Base-by-base conservation (phyloP, 2,329 filamentous ascomycete species). In the Hypomyces perniciosus region DNA sequence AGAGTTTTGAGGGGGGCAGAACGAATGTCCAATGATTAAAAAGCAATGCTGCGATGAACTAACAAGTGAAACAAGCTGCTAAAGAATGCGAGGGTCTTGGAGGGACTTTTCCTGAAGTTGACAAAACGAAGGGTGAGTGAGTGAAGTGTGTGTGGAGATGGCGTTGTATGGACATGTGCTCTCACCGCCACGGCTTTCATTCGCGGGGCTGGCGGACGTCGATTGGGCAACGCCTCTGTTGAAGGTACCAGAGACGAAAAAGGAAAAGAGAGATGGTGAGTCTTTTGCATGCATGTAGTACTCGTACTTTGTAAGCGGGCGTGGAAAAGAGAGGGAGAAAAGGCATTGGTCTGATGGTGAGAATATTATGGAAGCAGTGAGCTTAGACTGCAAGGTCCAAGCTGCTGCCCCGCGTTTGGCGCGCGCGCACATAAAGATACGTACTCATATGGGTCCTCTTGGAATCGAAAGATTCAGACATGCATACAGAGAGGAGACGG, bases 331-430 rank as follows among this genome's bases (percentile, higher is more conserved):
- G 8, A 35, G 12, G 8, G 33, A 35, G 33, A 35, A 12, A 35
- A 35, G 33, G 33, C 33, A 20, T 20, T 20, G 20, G 20, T 20
- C 20, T 20, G 20, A 20, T 20, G 20, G 20, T 20, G 20, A 20
- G 20, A n/a, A n/a, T n/a, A n/a, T n/a, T n/a, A n/a, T n/a, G n/a
- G n/a, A n/a, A n/a, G n/a, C n/a, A n/a, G n/a, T n/a, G 20, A 20
- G 20, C 20, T 20, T 20, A 20, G 20, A 20, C 20, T 20, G 20
- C 20, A 20, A 20, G 20, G 20, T 20, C 20, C 20, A 20, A 20
- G 20, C 20, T 20, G 20, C 20, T 38, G 52, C 59, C 59, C 60
- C 60, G 60, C 60, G 59, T 62, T 62, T 62, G 57, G 59, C 60
- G 60, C 52, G 54, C 54, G 9, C 20, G 20, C 20, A 20, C 20